Evolutionary conservation across 495 filamentous ascomycete genomes (phyloP), one percentile per base, ranked within the genome.

Genomic region (Xylaria grammica): DNA sequence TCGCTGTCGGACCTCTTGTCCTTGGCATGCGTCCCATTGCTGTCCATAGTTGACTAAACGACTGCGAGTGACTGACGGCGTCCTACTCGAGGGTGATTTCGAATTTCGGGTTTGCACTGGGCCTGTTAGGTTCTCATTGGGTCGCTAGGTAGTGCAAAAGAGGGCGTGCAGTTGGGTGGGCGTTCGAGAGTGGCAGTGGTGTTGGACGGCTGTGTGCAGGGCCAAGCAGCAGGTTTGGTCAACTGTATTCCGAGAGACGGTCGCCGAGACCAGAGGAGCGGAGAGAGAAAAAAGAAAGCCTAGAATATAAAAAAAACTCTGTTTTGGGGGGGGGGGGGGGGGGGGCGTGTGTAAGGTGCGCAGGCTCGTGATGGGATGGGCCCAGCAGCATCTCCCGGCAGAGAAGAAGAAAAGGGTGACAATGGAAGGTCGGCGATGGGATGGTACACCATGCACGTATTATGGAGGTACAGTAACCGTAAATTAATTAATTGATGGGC

Each of bases 51-150:
- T 6, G 17, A 17, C n/a, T n/a, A 3, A 42, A 15, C 40, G 15
- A 3, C 32, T 36, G 11, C 4, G 32, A 11, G 32, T 67, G 68
- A 69, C 67, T 67, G 42, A 49, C 44, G 61, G 69, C 69, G 73
- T 71, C 63, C 68, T 67, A 72, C 69, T 73, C 71, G 65, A 73
- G 63, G 51, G 42, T 29, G 19, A 63, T 15, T 24, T n/a, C 50
- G 62, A 66, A 65, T 63, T 55, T 73, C 68, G 70, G 70, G 70
- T 62, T 68, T 62, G 62, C 62, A 60, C 56, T n/a, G n/a, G n/a
- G n/a, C n/a, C n/a, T n/a, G n/a, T n/a, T 53, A 67, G 67, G 72
- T 65, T 78, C 78, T 75, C 80, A 82, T 82, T 82, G 80, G 80
- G 67, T 68, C 72, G 70, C 71, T 70, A 69, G 72, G 80, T 82